Conservation (phyloP, 805 yeast species). For the Candida tallmaniae region DNA sequence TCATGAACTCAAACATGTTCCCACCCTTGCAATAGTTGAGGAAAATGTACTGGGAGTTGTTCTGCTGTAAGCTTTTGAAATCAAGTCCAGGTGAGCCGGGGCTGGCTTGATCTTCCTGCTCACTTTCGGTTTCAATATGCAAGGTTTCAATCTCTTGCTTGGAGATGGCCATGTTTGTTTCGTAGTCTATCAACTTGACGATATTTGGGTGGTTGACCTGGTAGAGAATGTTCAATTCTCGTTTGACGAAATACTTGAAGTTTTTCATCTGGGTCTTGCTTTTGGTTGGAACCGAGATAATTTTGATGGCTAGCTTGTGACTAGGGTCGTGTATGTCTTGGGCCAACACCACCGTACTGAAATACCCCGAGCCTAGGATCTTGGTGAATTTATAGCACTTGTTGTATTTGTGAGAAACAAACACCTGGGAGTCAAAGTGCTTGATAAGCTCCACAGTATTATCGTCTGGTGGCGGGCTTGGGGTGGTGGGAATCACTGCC, state of each 20-base stretch:
- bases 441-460: neutral
- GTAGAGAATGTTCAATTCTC: conserved; percentile 70
- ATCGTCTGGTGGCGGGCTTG: neutral
- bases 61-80: conserved; percentile 5
- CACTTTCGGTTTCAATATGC: conserved; percentile 16
- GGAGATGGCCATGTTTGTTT: conserved; percentile 25
- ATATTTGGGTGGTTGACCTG: conserved; percentile 62
- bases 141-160: conserved; percentile 19
- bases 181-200: conserved; percentile 53
- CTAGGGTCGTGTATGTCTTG: conserved; percentile 18
- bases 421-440: neutral
- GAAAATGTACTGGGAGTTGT: conserved; percentile 45
- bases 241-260: conserved; percentile 33
- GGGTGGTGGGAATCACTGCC: conserved; percentile 5
- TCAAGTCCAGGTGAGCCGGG: neutral
- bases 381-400: conserved; percentile 9
- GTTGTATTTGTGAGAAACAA: neutral
- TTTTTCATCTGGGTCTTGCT: conserved; percentile 20
- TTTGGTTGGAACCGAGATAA: conserved; percentile 39
- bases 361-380: conserved; percentile 62
- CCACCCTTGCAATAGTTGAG: conserved; percentile 83
- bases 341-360: conserved; percentile 59
- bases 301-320: conserved; percentile 63
- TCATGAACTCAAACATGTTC: conserved; percentile 63
- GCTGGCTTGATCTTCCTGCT: conserved; percentile 1